A percentile compares a stretch with the other conserved stretches of the same genome.
These are phyloP conservation scores for Trichosporon asahii DNA, from an alignment of 1,284 basidiomycete species.

Conservation along the genomic window DNA sequence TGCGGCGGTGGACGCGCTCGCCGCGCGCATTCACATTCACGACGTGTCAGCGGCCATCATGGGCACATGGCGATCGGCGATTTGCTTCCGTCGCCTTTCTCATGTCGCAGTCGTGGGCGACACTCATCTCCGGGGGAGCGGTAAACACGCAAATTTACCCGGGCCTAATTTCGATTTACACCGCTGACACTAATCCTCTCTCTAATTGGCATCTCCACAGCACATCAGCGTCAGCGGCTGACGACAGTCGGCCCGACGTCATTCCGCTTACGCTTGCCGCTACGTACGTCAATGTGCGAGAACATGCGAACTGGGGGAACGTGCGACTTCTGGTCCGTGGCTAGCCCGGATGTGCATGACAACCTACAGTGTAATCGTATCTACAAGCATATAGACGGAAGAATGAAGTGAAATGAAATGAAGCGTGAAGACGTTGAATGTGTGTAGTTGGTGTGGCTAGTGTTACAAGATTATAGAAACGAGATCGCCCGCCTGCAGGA, in stretches of 20 bases:
- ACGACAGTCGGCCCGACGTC: background rate
- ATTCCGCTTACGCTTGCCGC: background rate
- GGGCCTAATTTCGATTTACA: background rate
- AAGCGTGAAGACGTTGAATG: background rate
- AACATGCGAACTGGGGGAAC: background rate
- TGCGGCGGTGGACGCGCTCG: background rate
- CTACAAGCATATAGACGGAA: slow-evolving; percentile 1
- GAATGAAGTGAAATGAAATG: background rate
- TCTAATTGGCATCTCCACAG: background rate
- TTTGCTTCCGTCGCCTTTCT: background rate
- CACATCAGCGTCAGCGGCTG: background rate
- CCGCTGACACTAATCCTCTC: background rate
- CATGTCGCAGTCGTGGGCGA: background rate
- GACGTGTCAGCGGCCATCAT: background rate
- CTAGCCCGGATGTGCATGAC: background rate
- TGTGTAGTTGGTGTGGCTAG: background rate
- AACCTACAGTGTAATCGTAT: slow-evolving; percentile 2
- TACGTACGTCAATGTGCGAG: background rate
- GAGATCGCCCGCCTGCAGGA: background rate
- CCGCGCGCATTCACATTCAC: background rate
- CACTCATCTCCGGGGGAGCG: too few species aligned
- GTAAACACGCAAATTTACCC: background rate
- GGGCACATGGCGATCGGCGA: slow-evolving; percentile 2
- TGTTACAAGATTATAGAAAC: slow-evolving; percentile 3
- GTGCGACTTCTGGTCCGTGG: too few species aligned